These are phyloP conservation scores for Tricharina praecox DNA, from an alignment of 495 filamentous ascomycete genomes.

Conservation along the genomic window DNA sequence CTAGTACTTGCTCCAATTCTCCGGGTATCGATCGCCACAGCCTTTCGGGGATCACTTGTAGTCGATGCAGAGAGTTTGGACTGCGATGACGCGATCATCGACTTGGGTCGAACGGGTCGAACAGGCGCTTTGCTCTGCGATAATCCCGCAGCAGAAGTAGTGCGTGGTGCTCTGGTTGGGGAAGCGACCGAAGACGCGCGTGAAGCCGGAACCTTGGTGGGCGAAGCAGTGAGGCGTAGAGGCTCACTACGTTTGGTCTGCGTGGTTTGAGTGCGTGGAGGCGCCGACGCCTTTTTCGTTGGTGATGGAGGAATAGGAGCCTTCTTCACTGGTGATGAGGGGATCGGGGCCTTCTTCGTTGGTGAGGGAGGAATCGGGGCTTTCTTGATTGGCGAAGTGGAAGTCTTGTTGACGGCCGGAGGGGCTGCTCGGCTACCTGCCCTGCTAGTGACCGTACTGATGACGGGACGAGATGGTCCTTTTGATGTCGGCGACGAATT, in stretches of 20 bases:
- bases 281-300: not conserved
- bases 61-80: not conserved
- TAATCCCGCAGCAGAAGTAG: not conserved
- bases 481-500: not conserved
- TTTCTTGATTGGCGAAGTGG: too few relatives aligned
- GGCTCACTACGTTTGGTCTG: not conserved
- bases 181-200: not conserved
- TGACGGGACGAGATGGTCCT: not conserved
- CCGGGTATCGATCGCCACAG: too few relatives aligned
- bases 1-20: too few relatives aligned
- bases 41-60: not conserved
- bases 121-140: too few relatives aligned
- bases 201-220: not conserved
- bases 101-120: too few relatives aligned
- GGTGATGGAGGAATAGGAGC: too few relatives aligned
- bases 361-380: not conserved
- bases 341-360: too few relatives aligned
- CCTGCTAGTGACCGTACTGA: too few relatives aligned
- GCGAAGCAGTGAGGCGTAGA: not conserved
- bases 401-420: too few relatives aligned
- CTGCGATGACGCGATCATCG: not conserved
- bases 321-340: too few relatives aligned
- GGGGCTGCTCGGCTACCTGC: too few relatives aligned
- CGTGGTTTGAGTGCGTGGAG: not conserved
- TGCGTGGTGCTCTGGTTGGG: not conserved